Conservation (phyloP, 192 early-diverging fungal species). For the Ambispora gerdemannii region DNA sequence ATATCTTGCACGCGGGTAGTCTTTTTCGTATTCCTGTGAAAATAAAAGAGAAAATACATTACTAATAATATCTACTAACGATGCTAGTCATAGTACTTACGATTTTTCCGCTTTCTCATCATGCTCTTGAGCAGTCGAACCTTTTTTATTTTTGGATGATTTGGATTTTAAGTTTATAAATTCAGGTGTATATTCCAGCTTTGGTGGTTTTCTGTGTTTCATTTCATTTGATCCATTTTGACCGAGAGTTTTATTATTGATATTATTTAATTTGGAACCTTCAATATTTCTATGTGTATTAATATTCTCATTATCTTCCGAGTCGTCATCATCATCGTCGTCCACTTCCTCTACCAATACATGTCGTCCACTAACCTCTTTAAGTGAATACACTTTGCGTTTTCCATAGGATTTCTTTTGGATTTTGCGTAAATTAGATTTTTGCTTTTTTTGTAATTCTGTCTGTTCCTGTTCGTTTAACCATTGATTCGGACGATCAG, state of each 20-base stretch:
- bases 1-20: conserved; percentile 5
- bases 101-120: background rate
- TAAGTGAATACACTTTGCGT: conserved; percentile 53
- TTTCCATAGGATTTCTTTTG: conserved; percentile 35
- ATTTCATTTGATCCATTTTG: too few species aligned
- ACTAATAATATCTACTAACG: background rate
- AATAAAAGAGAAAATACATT: background rate
- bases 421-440: conserved; percentile 44
- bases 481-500: conserved; percentile 52
- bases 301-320: too few species aligned
- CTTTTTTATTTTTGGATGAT: background rate
- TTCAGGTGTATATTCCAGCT: background rate
- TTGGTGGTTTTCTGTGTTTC: background rate
- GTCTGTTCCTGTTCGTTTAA: conserved; percentile 46
- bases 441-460: conserved; percentile 39
- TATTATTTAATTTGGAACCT: too few species aligned
- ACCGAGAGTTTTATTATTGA: too few species aligned
- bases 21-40: background rate
- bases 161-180: background rate
- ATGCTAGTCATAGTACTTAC: too few species aligned
- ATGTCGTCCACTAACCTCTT: conserved; percentile 41
- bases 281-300: too few species aligned
- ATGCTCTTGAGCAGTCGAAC: background rate
- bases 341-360: conserved; percentile 38
- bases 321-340: background rate